Conservation (phyloP, 2,329 filamentous ascomycete species). For the Arachnomyces sp. region DNA sequence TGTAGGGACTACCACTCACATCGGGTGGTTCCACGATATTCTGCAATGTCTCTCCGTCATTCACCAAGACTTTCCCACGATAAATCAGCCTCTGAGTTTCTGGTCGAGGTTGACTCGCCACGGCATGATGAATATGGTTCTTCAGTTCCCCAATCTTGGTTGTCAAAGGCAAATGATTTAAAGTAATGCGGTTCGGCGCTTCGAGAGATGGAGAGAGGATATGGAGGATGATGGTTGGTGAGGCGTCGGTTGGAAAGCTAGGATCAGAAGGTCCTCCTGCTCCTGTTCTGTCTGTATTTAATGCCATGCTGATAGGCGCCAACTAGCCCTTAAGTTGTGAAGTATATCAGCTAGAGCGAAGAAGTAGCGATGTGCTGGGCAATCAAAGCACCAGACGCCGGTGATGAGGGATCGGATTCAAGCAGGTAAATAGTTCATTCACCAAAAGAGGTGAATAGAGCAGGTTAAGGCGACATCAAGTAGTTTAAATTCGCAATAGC, state of each 20-base stretch:
- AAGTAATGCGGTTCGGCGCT: constrained; percentile 28
- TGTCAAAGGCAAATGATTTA: constrained; percentile 28
- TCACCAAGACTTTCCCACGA: constrained; percentile 45
- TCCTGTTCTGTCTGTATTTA: too few relatives aligned
- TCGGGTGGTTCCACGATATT: constrained; percentile 44
- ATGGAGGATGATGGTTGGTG: constrained; percentile 25
- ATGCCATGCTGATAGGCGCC: background rate
- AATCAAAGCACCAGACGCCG: too few relatives aligned
- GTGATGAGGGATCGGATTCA: too few relatives aligned
- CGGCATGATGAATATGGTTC: constrained; percentile 40
- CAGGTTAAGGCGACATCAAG: too few relatives aligned
- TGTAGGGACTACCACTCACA: constrained; percentile 30
- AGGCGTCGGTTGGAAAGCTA: background rate
- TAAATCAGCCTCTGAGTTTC: constrained; percentile 52
- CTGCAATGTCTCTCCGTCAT: constrained; percentile 42
- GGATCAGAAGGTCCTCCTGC: too few relatives aligned
- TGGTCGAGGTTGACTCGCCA: constrained; percentile 41
- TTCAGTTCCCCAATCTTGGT: constrained; percentile 49
- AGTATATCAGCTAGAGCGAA: background rate
- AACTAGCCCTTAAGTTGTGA: constrained; percentile 1
- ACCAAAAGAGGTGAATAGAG: too few relatives aligned
- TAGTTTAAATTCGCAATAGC: too few relatives aligned
- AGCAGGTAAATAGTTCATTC: too few relatives aligned
- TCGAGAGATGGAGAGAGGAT: constrained; percentile 36
- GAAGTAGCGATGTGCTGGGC: background rate